Conservation (phyloP, 1,139 yeast genomes). For the Candida sanyaensis region DNA sequence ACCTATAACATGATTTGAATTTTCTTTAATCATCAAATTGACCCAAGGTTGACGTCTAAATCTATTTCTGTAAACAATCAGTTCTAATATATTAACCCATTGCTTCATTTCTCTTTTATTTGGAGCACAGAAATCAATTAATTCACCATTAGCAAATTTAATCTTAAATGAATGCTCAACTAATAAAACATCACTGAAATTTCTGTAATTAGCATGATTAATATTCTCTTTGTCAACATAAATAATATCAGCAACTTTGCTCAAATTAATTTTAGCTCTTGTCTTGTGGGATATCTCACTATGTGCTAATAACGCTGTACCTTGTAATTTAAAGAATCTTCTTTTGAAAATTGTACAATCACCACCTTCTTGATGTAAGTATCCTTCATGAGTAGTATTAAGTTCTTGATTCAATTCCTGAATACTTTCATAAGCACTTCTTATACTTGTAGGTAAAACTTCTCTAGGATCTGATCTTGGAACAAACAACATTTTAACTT, state of each 20-base stretch:
- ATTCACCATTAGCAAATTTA: conserved; percentile 66
- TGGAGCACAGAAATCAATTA: conserved; percentile 71
- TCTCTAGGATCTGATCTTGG: conserved; percentile 60
- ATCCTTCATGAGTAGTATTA: conserved; percentile 52
- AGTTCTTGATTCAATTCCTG: conserved; percentile 46
- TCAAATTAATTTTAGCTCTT: conserved; percentile 64
- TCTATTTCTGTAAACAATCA: conserved; percentile 53
- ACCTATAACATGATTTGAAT: background rate
- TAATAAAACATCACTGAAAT: conserved; percentile 63
- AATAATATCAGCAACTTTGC: conserved; percentile 57
- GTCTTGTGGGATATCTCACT: conserved; percentile 64
- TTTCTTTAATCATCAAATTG: conserved; percentile 39
- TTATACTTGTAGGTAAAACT: conserved; percentile 65
- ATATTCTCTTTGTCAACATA: conserved; percentile 50
- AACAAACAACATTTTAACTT: conserved; percentile 71
- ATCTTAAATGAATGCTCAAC: conserved; percentile 67
- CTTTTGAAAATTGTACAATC: conserved; percentile 66
- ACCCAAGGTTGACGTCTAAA: conserved; percentile 75
- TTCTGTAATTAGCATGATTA: conserved; percentile 42
- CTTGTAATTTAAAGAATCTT: conserved; percentile 61
- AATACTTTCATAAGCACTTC: conserved; percentile 55
- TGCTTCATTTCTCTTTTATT: conserved; percentile 50
- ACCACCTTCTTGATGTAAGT: conserved; percentile 77
- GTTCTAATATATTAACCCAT: conserved; percentile 60
- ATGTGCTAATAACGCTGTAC: conserved; percentile 64